Evolutionary conservation across 2,329 filamentous ascomycete genomes (phyloP).

Genomic region (Nothopassalora personata): DNA sequence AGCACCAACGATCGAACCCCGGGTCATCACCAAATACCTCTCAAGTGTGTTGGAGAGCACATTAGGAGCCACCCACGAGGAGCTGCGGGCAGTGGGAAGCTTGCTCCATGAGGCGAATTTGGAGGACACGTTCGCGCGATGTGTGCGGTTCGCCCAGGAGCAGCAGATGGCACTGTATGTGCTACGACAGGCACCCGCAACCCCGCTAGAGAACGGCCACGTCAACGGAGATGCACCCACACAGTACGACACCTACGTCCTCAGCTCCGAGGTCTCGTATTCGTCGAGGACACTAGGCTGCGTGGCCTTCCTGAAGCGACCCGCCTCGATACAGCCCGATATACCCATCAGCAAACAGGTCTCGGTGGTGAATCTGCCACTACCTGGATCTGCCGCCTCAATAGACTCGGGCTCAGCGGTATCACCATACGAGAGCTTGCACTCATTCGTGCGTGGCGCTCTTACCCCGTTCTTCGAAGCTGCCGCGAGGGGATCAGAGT

Average conservation of each 20-base stretch:
- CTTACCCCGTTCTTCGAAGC: conserved; percentile 96
- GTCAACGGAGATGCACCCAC: conserved; percentile 26
- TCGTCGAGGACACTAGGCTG: conserved; percentile 76
- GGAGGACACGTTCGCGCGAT: conserved; percentile 77
- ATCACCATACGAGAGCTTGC: conserved; percentile 86
- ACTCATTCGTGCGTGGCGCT: conserved; percentile 85
- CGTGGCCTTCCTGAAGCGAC: conserved; percentile 83
- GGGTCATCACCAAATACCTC: conserved; percentile 46
- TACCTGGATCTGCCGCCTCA: conserved; percentile 62
- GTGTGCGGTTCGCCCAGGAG: conserved; percentile 83
- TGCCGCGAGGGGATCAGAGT: conserved; percentile 77
- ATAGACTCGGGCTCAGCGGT: conserved; percentile 47
- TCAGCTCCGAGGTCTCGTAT: conserved; percentile 76
- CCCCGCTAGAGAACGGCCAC: conserved; percentile 46
- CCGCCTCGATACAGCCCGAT: conserved; percentile 77
- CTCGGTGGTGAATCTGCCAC: conserved; percentile 86
- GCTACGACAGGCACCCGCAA: conserved; percentile 64
- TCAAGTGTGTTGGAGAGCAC: conserved; percentile 45
- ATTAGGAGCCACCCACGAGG: conserved; percentile 55
- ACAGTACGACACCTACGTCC: conserved; percentile 63
- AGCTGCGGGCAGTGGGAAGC: conserved; percentile 76
- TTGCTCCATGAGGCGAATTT: conserved; percentile 69
- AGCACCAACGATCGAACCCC: conserved; percentile 38
- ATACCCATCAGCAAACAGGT: conserved; percentile 82
- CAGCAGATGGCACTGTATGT: conserved; percentile 84